Base-by-base conservation (phyloP, 2,329 filamentous ascomycete species). In the Aspergillus fumigatus region DNA sequence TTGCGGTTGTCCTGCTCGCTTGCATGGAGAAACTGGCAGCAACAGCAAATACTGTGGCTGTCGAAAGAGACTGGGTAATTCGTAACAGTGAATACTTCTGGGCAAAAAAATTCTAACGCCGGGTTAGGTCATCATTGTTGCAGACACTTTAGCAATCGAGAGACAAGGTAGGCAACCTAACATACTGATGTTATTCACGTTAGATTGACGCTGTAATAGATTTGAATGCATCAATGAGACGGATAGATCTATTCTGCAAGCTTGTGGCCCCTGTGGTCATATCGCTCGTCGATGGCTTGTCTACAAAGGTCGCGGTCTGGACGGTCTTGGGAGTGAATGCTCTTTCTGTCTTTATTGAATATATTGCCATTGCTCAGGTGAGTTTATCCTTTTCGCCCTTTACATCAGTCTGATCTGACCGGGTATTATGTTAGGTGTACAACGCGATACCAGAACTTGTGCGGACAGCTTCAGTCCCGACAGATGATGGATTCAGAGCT, bases 1-100 rank as follows among this genome's bases (percentile, higher is more conserved):
- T 63, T 2, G 29, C 67, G 2, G 67, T 76, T n/a, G 77, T 81
- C 0, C 19, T 83, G 0, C 72, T 90, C 48, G 86, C 86, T 0
- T 88, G 87, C 55, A 65, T 87, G 1, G 89, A 92, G 71, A 92
- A 91, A 68, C 70, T 90, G 8, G 79, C 78, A 14, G 79, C 85
- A 1, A 79, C 86, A 5, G 79, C 84, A 68, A 91, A 90, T 67
- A 77, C 83, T 0, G 82, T 91, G 0, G 78, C 88, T 0, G 80
- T 92, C 0, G 88, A 91, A 69, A 77, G 85, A 64, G 88, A 92
- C 63, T 90, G 88, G 88, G 73, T 77, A 25, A 9, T 21, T 17
- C 43, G 23, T 25, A 21, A 23, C n/a, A 23, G 3, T 3, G 40
- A 10, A 19, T 9, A 9, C 21, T 43, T 43, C 8, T 43, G n/a